Conservation (phyloP, 768 basidiomycete genomes). For the Phanerodontia chrysosporium region DNA sequence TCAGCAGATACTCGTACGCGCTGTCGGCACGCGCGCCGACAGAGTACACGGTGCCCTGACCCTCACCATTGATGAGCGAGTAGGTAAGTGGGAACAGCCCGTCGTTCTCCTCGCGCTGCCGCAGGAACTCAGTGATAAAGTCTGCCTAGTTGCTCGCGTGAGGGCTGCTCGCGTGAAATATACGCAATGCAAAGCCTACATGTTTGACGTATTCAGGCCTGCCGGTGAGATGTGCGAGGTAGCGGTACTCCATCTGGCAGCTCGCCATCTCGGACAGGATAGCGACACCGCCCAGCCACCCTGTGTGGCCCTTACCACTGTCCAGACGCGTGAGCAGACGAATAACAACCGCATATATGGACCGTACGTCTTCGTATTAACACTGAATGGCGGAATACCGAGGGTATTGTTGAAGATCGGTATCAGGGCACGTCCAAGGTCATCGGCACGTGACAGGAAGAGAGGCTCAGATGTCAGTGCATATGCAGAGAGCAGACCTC, state of each 20-base stretch:
- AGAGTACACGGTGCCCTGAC: slow-evolving; percentile 11
- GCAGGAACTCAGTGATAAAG: slow-evolving; percentile 45
- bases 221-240: slow-evolving; percentile 79
- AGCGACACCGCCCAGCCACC: slow-evolving; percentile 31
- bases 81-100: slow-evolving; percentile 19
- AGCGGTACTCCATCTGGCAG: slow-evolving; percentile 83
- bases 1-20: slow-evolving; percentile 75
- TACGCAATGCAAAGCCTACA: slow-evolving; percentile 33
- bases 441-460: slow-evolving; percentile 67
- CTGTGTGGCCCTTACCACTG: slow-evolving; percentile 37
- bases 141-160: slow-evolving; percentile 35
- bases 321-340: not conserved
- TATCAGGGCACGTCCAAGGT: slow-evolving; percentile 69
- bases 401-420: slow-evolving; percentile 66
- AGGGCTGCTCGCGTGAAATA: not conserved
- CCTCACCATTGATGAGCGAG: slow-evolving; percentile 10
- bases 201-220: slow-evolving; percentile 56
- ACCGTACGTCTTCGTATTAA: slow-evolving; percentile 57
- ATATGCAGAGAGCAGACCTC: slow-evolving; percentile 81
- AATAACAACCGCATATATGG: no score
- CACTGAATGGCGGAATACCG: slow-evolving; percentile 66
- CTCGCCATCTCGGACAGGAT: slow-evolving; percentile 74
- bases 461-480: slow-evolving; percentile 63
- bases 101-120: slow-evolving; percentile 11
- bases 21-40: slow-evolving; percentile 43